Evolutionary conservation across 2,329 filamentous ascomycete genomes (phyloP).

Genomic region (Curvularia verruculosa): DNA sequence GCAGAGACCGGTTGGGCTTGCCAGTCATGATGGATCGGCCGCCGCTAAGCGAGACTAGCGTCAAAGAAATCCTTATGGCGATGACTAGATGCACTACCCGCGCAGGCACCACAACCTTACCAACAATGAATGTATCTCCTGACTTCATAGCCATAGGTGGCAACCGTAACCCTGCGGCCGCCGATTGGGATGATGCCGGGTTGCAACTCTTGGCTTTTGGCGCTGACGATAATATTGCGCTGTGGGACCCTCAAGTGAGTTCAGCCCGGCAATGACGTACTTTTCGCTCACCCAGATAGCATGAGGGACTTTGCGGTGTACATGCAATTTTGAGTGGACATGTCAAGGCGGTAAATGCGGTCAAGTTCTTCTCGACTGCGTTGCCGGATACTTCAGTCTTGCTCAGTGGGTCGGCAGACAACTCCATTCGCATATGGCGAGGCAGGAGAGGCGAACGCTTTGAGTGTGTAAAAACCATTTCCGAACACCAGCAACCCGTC

Average conservation of each 20-base stretch:
- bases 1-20: conserved; percentile 10
- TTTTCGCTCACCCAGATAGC: conserved; percentile 41
- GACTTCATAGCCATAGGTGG: conserved; percentile 77
- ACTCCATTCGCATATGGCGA: conserved; percentile 70
- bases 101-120: conserved; percentile 22
- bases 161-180: conserved; percentile 86
- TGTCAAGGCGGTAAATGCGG: conserved; percentile 77
- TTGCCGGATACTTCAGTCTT: conserved; percentile 62
- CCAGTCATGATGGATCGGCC: conserved; percentile 3
- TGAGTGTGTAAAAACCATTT: conserved; percentile 56
- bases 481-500: conserved; percentile 74
- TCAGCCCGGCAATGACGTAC: neutral
- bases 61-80: conserved; percentile 36
- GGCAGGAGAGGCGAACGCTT: conserved; percentile 45
- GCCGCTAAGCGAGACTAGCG: conserved; percentile 40
- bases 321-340: conserved; percentile 75
- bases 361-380: conserved; percentile 72
- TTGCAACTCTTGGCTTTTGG: conserved; percentile 82
- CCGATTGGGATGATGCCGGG: conserved; percentile 77
- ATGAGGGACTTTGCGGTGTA: conserved; percentile 63
- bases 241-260: conserved; percentile 82
- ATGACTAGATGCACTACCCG: conserved; percentile 26
- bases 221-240: conserved; percentile 82
- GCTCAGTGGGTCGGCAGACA: conserved; percentile 82
- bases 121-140: conserved; percentile 38